phyloP scores from a whole-genome alignment of 169 alveolate genomes.

The Plasmodium vivax region DNA sequence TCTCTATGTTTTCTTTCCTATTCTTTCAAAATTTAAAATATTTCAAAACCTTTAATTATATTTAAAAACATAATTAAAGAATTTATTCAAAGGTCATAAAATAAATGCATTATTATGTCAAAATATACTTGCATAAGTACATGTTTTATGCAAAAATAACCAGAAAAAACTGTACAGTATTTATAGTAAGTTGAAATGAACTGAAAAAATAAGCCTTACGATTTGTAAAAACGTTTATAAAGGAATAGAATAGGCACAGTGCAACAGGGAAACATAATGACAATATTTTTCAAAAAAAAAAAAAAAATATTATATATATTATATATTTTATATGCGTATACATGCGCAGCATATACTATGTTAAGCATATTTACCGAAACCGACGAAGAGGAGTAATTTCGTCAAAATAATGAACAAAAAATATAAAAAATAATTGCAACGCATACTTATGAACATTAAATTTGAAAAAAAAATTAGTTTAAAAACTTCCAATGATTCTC shows the following conservation, averaged over 20 bases:
- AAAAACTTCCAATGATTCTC: too few species aligned
- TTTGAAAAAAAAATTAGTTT: too few species aligned
- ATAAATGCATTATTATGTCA: background rate
- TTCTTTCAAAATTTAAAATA: background rate
- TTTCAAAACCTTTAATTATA: background rate
- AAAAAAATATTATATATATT: too few species aligned
- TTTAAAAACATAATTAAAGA: background rate
- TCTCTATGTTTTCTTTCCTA: background rate
- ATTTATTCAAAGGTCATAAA: background rate
- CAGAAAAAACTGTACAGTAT: background rate
- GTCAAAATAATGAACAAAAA: too few species aligned
- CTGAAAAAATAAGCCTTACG: background rate
- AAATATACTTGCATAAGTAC: background rate
- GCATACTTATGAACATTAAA: too few species aligned
- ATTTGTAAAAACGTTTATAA: background rate
- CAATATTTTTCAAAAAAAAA: too few species aligned
- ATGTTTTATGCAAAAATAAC: background rate
- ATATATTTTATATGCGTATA: too few species aligned
- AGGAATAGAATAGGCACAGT: background rate
- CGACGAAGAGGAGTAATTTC: too few species aligned
- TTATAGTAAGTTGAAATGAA: background rate
- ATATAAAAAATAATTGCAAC: too few species aligned
- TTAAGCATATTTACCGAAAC: too few species aligned
- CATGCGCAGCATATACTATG: too few species aligned
- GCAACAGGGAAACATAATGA: background rate